Base-by-base conservation (phyloP, 2,329 filamentous ascomycete species). In the Colletotrichum sp. region DNA sequence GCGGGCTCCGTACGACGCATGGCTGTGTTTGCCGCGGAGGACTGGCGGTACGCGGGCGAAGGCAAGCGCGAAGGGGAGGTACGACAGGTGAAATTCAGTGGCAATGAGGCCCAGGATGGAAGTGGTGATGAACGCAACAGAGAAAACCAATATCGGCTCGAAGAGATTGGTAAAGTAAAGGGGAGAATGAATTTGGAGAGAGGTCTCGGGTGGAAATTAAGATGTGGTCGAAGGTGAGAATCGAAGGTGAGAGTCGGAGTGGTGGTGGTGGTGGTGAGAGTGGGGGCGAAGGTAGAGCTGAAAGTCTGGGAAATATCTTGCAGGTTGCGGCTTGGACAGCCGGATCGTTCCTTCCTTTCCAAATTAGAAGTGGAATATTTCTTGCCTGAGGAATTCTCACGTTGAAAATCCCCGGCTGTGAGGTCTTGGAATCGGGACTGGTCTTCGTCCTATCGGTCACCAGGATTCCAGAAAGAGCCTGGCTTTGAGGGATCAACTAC, bases 341-440 rank as follows among this genome's bases (percentile, higher is more conserved):
- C 13, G 13, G 34, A 16, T 5, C 1, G 6, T 16, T 44, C 36
- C 36, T 44, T 19, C 36, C 36, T 44, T 11, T 44, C 36, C 16
- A n/a, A 19, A n/a, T 19, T 16, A 5, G 5, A 19, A 9, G 16
- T 11, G 5, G 5, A 39, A 19, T 8, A 5, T 9, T 19, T 19
- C 19, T 5, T 39, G 1, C 36, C 0, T 3, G 8, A 5, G 19
- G 39, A 44, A 6, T 44, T 4, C 19, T 9, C 39, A n/a, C 19
- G 0, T n/a, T n/a, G 19, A n/a, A 44, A 44, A 6, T n/a, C n/a
- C 1, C 11, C 19, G 36, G 0, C 39, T 11, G 9, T n/a, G 0
- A 11, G 8, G 16, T 44, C 39, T 44, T 0, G 8, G 1, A 0
- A n/a, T 44, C 39, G 39, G 1, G 19, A n/a, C 39, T 0, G 0